Base-by-base conservation (phyloP, 1,284 basidiomycete species). In the Trichosporon sp. region DNA sequence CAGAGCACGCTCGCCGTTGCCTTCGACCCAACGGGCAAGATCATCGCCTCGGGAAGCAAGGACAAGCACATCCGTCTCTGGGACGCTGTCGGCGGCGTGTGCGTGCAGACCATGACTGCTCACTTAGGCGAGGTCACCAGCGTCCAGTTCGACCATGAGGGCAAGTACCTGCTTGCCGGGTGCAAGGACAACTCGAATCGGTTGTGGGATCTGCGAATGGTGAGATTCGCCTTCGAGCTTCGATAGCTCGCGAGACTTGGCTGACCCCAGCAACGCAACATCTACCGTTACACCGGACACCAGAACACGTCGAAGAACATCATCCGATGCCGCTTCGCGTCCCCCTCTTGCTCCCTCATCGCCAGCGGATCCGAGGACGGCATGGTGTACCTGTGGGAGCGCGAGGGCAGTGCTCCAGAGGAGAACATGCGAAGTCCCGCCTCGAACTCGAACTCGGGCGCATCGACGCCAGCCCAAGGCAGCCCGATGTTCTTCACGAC, bases 271-370 rank as follows among this genome's bases (percentile, higher is more conserved):
- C 81, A 82, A 75, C 78, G 80, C 8, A 84, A 83, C 32, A 73
- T 86, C 3, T 83, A 84, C 67, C 76, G 86, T 2, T 87, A 86
- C 77, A 86, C 84, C 32, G 85, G 85, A 0, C 84, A 86, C 71
- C 85, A 86, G 74, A 87, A 87, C 73, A 86, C 86, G 10, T 84
- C 84, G 26, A 85, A 86, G 73, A 86, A 86, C 78, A 83, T 86
- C 51, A 84, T 87, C 64, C 80, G 85, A 6, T 81, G 81, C 35
- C 75, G 78, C 16, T 87, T 87, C 72, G 84, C 83, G 0, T 79
- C 82, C 48, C 79, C 83, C 12, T 80, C 79, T 11, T 72, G 66
- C 37, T 73, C 71, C 7, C 77, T 86, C 65, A 76, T 87, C 37
- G 79, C 86, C 2, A 80, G 82, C 35, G 86, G 86, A 0, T 84